Conservation (phyloP, 139 green algal species). For the Chlamydomonas sp. region DNA sequence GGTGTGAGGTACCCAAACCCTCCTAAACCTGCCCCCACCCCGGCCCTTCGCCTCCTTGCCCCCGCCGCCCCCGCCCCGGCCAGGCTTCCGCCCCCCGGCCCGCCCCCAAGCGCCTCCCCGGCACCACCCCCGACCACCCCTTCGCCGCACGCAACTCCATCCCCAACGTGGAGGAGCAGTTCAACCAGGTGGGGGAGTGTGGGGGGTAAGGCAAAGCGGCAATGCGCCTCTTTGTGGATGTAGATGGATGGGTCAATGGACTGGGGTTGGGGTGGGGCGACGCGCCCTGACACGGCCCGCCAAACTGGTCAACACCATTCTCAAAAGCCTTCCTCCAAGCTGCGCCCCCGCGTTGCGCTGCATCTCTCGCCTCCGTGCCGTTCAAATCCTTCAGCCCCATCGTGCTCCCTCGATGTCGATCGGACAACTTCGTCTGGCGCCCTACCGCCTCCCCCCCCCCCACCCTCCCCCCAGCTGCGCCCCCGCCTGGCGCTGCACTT, state of each 20-base stretch:
- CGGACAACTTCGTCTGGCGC: neutral
- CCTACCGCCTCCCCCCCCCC: constrained; percentile 4
- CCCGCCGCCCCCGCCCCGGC: neutral
- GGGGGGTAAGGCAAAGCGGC: neutral
- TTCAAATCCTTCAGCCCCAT: neutral
- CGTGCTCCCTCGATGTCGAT: neutral
- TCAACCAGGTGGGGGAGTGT: neutral
- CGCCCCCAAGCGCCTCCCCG: neutral
- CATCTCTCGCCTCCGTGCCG: neutral
- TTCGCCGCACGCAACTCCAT: constrained; percentile 29
- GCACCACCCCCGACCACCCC: constrained; percentile 30
- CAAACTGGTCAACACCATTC: neutral
- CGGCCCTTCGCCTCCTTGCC: neutral
- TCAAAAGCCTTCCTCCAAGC: neutral
- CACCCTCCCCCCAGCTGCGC: constrained; percentile 24
- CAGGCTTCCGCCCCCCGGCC: neutral
- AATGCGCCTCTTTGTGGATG: neutral
- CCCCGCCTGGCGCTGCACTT: constrained; percentile 66
- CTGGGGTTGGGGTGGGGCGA: neutral
- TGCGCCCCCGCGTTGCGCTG: constrained; percentile 8
- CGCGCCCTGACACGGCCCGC: neutral
- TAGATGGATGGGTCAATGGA: no score
- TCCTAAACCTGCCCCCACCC: neutral
- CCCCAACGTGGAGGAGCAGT: constrained; percentile 41
- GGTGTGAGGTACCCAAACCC: neutral